Conservation (phyloP, 202 grass and related monocot genomes). For the Zizania palustris region DNA sequence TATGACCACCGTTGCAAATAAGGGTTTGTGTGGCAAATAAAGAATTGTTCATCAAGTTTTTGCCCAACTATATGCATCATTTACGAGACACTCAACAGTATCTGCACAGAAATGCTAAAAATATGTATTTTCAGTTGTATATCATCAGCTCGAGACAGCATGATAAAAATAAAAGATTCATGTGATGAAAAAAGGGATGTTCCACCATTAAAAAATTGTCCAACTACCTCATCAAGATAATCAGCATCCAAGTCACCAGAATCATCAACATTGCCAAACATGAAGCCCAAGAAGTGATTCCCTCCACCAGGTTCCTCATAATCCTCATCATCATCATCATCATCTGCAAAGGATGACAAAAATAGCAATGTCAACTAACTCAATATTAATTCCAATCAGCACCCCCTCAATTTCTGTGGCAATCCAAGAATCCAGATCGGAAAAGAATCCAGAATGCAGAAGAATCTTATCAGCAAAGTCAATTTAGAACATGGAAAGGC, state of each 20-base stretch:
- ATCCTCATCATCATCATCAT: constrained; percentile 71
- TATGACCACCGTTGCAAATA: not conserved
- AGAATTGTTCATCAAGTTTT: not conserved
- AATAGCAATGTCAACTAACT: not conserved
- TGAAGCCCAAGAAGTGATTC: constrained; percentile 88
- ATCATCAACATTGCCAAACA: constrained; percentile 98
- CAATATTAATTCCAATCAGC: not conserved
- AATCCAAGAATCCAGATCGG: constrained; percentile 25
- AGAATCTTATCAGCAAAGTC: not conserved
- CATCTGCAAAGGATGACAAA: constrained; percentile 51
- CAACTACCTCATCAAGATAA: constrained; percentile 89
- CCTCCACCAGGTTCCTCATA: constrained; percentile 76
- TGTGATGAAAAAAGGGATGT: constrained; percentile 6
- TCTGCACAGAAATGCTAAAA: not conserved
- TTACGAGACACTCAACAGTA: not conserved
- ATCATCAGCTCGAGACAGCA: constrained; percentile 4
- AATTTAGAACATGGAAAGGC: not conserved
- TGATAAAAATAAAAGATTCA: not conserved
- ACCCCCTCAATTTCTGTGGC: not conserved
- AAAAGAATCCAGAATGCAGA: constrained; percentile 11
- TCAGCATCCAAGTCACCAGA: constrained; percentile 89
- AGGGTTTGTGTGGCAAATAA: not conserved
- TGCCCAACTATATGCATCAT: constrained; percentile 10
- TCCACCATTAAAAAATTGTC: constrained; percentile 1
- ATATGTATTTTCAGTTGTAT: not conserved